Base-by-base conservation (phyloP, 2,329 filamentous ascomycete genomes). In the Venturia effusa region DNA sequence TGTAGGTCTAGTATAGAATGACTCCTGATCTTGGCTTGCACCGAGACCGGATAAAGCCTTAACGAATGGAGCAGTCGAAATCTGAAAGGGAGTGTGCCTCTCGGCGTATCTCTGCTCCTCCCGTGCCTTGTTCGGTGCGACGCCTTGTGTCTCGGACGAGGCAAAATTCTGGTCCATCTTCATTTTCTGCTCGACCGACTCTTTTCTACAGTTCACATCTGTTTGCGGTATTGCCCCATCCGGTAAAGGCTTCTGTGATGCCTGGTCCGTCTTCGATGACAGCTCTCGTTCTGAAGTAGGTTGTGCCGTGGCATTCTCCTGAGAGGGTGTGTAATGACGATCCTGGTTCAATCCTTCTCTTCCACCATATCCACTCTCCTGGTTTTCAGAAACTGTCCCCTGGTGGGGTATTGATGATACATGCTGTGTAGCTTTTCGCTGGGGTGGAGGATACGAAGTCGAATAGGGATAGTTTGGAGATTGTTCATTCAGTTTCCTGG, bases 401-500 rank as follows among this genome's bases (percentile, higher is more conserved):
- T 67, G 70, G 11, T 71, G 67, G 3, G 71, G 73, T 67, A 72
- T 72, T 13, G 70, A 59, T 59, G 61, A 24, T 63, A 17, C 27
- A 57, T 39, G 41, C 13, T 39, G 43, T 1, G 22, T 10, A 24
- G 39, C 24, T 67, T 68, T 67, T n/a, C 32, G 34, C 15, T n/a
- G 41, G 19, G 61, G 61, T n/a, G 61, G 68, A 61, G 65, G 66
- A 48, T 64, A 66, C 61, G 68, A 43, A 6, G 39, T 45, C 32
- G 32, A 27, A 34, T 59, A 61, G 19, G 57, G 30, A 55, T 64
- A 61, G 41, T 19, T 55, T 17, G 63, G 32, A 11, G 71, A 70
- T 34, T 74, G 70, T 68, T 85, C 84, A 68, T 83, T 81, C 70
- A 87, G 79, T 61, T 83, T 78, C 66, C 80, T 79, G 17, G 81